A percentile compares a stretch with the other conserved stretches of the same genome.
Evolutionary conservation across 148 eudicot species (phyloP).

Genomic region (Vaccinium myrtillus): DNA sequence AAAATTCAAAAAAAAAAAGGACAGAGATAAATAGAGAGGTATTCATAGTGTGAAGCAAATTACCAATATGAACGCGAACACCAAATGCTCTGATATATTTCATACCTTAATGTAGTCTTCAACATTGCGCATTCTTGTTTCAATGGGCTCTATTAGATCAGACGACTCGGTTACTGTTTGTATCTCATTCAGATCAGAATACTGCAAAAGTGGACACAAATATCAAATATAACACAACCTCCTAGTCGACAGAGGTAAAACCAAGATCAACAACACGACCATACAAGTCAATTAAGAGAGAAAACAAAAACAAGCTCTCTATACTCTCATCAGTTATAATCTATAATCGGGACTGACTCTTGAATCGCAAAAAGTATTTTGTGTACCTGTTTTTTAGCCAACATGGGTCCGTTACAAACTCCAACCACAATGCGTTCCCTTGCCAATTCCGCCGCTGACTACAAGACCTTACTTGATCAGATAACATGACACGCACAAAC

Average conservation of each 20-base stretch:
- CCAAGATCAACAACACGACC: background rate
- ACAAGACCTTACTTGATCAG: background rate
- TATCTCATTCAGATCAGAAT: slow-evolving; percentile 71
- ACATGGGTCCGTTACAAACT: slow-evolving; percentile 90
- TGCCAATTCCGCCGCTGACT: slow-evolving; percentile 78
- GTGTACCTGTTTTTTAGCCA: slow-evolving; percentile 70
- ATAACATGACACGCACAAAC: background rate
- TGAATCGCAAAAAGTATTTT: background rate
- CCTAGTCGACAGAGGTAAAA: background rate
- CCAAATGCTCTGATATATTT: background rate
- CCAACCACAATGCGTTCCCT: slow-evolving; percentile 81
- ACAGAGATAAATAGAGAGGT: background rate
- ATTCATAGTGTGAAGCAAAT: background rate
- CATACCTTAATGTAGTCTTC: slow-evolving; percentile 32
- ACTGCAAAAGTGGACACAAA: slow-evolving; percentile 47
- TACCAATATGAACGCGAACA: background rate
- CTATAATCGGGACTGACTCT: background rate
- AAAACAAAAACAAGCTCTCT: background rate
- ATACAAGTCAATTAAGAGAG: background rate
- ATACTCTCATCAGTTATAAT: background rate
- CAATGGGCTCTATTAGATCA: slow-evolving; percentile 77
- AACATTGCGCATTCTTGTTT: slow-evolving; percentile 65
- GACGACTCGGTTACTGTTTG: too few relatives aligned
- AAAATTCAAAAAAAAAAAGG: background rate
- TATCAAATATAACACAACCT: background rate